Evolutionary conservation across 2,329 filamentous ascomycete genomes (phyloP), one percentile per base, ranked within the genome.

Genomic region (Fusarium verticillioides): DNA sequence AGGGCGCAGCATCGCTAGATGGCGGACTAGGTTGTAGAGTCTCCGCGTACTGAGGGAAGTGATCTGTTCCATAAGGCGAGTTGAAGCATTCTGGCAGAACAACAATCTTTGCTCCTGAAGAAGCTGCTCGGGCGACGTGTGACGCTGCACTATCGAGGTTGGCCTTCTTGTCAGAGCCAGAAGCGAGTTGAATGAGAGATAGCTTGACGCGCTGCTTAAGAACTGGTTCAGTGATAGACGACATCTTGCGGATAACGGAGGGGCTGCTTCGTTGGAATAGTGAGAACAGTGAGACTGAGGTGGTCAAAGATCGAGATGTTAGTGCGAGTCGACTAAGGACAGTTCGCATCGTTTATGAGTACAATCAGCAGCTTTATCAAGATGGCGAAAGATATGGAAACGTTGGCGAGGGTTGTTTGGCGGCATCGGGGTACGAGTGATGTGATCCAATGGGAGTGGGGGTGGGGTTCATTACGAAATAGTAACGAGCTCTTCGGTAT

Each of bases 41-140:
- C 84, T 99, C 96, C 75, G 96, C 95, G 82, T 98, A 98, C 69
- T 91, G 89, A 60, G 95, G 92, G 84, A 99, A 99, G 87, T 92
- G 95, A 79, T 94, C 83, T 75, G 91, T 95, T 75, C 96, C 96
- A 83, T 99, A 99, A 13, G 96, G 96, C 46, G 94, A 97, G 86
- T 99, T 99, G 90, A 99, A 99, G 87, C 96, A 99, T 85, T 99
- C 96, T 40, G 96, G 96, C 23, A 99, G 89, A 39, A 98, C 94
- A 74, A 98, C 92, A 67, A 99, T 91, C 64, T 93, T 91, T 68
- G 96, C 94, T 75, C 96, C 96, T 7, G 85, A 85, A 32, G 85
- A 82, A 30, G 94, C 92, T 9, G 96, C 96, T 81, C 94, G 91
- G 71, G 94, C 88, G 66, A 98, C 95, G 81, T 96, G 95, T 47